Conservation (phyloP, 2,329 filamentous ascomycete genomes). For the Zymoseptoria ardabiliae region DNA sequence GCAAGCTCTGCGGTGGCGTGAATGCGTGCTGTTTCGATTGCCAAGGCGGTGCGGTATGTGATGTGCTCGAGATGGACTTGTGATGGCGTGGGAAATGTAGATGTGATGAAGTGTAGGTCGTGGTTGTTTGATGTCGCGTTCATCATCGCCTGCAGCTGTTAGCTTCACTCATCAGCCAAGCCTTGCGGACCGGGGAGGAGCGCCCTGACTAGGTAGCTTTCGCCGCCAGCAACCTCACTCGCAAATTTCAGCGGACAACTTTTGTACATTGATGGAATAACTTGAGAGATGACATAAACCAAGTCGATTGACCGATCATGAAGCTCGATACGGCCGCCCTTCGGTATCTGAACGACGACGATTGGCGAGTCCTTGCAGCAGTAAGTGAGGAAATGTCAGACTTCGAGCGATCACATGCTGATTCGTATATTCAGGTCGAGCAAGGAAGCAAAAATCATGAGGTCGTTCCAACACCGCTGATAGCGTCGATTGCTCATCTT, state of each 20-base stretch:
- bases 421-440: constrained; percentile 59
- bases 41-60: neutral
- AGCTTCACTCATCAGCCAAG: constrained; percentile 1
- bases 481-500: constrained; percentile 74
- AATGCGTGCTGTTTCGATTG: neutral
- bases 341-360: constrained; percentile 83
- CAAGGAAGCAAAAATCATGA: constrained; percentile 95
- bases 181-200: neutral
- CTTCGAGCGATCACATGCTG: constrained; percentile 17
- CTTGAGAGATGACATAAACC: neutral
- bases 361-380: constrained; percentile 90
- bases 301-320: constrained; percentile 48
- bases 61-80: neutral
- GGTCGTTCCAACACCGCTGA: constrained; percentile 83
- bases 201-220: neutral
- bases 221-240: constrained; percentile 1
- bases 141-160: constrained; percentile 3
- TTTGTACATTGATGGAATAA: neutral
- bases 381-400: constrained; percentile 48
- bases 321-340: constrained; percentile 91
- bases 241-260: constrained; percentile 3
- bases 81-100: neutral
- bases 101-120: constrained; percentile 2
- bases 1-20: neutral
- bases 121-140: neutral